Evolutionary conservation across 1,139 yeast species (phyloP), one percentile per base, ranked within the genome.

Genomic region (Kodamaea ohmeri): DNA sequence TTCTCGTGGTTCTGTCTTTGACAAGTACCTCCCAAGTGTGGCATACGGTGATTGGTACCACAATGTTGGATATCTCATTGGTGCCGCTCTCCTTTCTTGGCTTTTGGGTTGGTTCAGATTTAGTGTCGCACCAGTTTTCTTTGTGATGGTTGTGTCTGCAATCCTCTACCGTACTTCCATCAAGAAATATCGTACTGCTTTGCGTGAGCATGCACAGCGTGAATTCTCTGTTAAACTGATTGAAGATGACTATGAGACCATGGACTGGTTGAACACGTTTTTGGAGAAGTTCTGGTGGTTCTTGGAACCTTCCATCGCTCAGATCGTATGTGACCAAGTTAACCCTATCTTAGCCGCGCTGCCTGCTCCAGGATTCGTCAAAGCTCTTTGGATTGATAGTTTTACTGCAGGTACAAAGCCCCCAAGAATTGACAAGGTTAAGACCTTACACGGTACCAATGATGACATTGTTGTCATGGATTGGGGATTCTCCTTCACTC

Each of bases 11-110:
- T 86, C 96, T 0, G 52, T 82, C 33, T 74, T 88, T 45, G 92
- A 85, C 51, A 71, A 76, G 43, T 76, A 81, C 52, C 65, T 90
- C 38, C 92, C 95, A 2, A 80, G 83, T 22, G 68, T 63, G 22
- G 74, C 78, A 9, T 87, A 84, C 52, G 98, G 98, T 39, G 97
- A 92, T 54, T 92, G 98, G 97, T 92, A 83, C 57, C 98, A 92
- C 58, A 83, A 84, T 45, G 81, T 84, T 12, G 96, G 77, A 0
- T 72, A 78, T 34, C 67, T 88, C 46, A 63, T 83, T 20, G 61
- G 73, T 6, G 86, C 85, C 2, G 89, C 83, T 0, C 55, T 83
- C 11, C 58, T 83, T 15, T 85, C 95, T 2, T 90, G 94, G 83
- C 47, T 82, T 6, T 58, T 86, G 34, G 98, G 97, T 12, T 76